Evolutionary conservation across 2,329 filamentous ascomycete species (phyloP), one percentile per base, ranked within the genome.

Genomic region (Neonectria faginata): DNA sequence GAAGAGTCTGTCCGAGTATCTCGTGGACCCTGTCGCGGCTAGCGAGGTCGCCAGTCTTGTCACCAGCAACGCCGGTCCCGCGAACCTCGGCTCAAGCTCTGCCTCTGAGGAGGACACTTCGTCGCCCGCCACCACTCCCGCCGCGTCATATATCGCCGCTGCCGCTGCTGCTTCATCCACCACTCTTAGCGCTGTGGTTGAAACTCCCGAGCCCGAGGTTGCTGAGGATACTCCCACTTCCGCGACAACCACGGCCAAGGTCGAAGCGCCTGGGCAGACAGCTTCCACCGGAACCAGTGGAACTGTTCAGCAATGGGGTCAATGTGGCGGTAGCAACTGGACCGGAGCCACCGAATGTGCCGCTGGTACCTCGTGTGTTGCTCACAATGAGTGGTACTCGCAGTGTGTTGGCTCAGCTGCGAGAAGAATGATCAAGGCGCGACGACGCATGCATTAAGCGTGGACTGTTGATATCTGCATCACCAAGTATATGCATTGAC

Each of bases 331-430:
- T 12, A 57, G 45, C 5, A 64, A 65, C 53, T 75, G 56, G 48
- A 73, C 63, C n/a, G 74, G 74, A 18, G 53, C 70, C 29, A 74
- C 71, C 14, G 60, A 63, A 12, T 76, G 74, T 45, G 71, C 53
- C 18, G 44, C 64, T 12, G 74, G 75, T 18, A 65, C 67, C 14
- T 70, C 67, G 5, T 76, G 74, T 55, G 66, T 68, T 27, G 65
- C 63, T 41, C 64, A 67, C 42, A 75, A 75, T 56, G 68, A 75
- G 29, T 75, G 71, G 68, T 76, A 76, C 70, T 74, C 68, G 3
- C 74, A 76, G 67, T 76, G 74, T 42, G 45, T 65, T 2, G 48
- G 64, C 61, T 67, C 58, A 7, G 41, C 66, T 16, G 31, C 57
- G 2, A 50, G 66, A 5, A 44, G 60, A n/a, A 29, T 31, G 10